Percentiles rank a stretch among this genome's conserved stretches.
phyloP scores from a whole-genome alignment of 768 basidiomycete species.

The Phlebiopsis flavidoalba region DNA sequence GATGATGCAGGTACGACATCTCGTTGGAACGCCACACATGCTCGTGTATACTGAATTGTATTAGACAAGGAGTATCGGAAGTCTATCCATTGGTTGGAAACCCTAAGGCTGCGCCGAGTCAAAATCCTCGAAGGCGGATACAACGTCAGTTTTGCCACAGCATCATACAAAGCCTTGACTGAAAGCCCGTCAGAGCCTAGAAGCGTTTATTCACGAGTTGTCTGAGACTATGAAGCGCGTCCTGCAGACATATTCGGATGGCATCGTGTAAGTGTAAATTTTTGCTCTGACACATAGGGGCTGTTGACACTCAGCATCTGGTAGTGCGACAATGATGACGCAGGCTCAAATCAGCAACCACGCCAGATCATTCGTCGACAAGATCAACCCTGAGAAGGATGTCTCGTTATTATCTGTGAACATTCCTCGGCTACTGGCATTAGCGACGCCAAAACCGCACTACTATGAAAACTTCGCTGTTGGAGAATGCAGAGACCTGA shows the following conservation, averaged over 20 bases:
- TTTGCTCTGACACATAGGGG: neutral
- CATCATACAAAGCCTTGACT: neutral
- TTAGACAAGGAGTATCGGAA: conserved; percentile 87
- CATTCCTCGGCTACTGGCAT: conserved; percentile 58
- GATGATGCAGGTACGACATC: conserved; percentile 75
- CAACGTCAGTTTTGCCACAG: conserved; percentile 43
- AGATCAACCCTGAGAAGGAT: conserved; percentile 70
- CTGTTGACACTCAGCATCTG: neutral
- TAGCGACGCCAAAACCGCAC: conserved; percentile 63
- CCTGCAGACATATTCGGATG: conserved; percentile 73
- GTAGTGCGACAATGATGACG: conserved; percentile 72
- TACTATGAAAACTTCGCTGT: conserved; percentile 76
- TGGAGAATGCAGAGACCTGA: conserved; percentile 82
- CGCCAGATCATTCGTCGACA: conserved; percentile 53
- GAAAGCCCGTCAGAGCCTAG: conserved; percentile 58
- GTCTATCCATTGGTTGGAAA: conserved; percentile 91
- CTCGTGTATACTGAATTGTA: neutral
- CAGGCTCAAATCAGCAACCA: conserved; percentile 70
- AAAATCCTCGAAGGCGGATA: conserved; percentile 83
- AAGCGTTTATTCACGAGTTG: conserved; percentile 72
- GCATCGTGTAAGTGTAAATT: conserved; percentile 55
- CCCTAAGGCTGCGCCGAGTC: conserved; percentile 71
- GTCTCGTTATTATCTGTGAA: conserved; percentile 47
- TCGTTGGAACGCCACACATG: neutral
- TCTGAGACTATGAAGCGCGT: conserved; percentile 57